Conservation (phyloP, 305 asterid species). For the Fraxinus sp. region DNA sequence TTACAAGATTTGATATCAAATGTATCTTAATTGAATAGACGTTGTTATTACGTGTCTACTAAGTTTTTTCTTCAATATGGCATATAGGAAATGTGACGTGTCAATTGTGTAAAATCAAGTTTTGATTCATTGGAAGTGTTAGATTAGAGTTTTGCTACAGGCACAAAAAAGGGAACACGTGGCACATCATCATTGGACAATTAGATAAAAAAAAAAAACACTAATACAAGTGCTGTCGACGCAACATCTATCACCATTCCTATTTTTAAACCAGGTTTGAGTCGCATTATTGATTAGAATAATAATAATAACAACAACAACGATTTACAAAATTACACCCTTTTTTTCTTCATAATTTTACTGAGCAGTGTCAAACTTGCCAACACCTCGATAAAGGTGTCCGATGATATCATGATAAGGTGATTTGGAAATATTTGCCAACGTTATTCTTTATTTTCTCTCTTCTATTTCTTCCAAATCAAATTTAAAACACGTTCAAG, state of each 20-base stretch:
- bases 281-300: background rate
- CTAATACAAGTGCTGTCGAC: too few relatives aligned
- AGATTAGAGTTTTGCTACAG: too few relatives aligned
- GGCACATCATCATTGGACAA: too few relatives aligned
- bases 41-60: background rate
- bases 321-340: background rate
- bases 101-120: background rate
- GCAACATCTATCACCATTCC: too few relatives aligned
- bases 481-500: too few relatives aligned
- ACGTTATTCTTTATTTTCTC: background rate
- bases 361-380: background rate
- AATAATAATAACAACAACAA: background rate
- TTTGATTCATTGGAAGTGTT: background rate
- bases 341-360: background rate
- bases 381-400: background rate
- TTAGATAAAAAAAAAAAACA: too few relatives aligned
- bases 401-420: background rate
- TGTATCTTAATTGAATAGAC: background rate
- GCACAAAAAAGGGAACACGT: too few relatives aligned
- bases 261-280: too few relatives aligned
- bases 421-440: background rate
- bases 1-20: background rate
- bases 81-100: background rate
- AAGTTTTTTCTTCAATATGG: background rate
- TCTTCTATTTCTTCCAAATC: background rate